Percentiles rank a stretch among this genome's conserved stretches.
These are phyloP conservation scores for Metarhizium humberi DNA, from an alignment of 2,329 filamentous ascomycete species.

Conservation along the genomic window DNA sequence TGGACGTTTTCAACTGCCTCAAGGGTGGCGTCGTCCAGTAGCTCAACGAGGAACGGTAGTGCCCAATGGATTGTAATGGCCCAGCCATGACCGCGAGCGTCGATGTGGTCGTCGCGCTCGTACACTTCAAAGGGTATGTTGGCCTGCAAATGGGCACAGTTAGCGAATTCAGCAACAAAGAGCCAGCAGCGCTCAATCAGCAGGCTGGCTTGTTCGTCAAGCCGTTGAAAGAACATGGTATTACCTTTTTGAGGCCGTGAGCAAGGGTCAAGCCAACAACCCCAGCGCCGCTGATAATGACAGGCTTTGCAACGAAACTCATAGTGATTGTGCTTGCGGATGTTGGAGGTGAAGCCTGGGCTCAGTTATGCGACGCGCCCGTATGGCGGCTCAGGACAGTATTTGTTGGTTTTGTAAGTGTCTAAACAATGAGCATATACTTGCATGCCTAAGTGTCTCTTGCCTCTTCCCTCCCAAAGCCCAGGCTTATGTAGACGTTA, in stretches of 20 bases:
- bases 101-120: slow-evolving; percentile 19
- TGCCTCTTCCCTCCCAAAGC: neutral
- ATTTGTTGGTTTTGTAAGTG: too few relatives aligned
- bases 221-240: neutral
- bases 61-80: slow-evolving; percentile 53
- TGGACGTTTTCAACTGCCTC: slow-evolving; percentile 16
- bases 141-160: slow-evolving; percentile 10
- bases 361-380: neutral
- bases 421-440: too few relatives aligned
- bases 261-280: slow-evolving; percentile 27
- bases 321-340: slow-evolving; percentile 1
- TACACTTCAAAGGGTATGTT: slow-evolving; percentile 21
- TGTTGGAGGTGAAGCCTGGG: neutral
- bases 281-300: slow-evolving; percentile 28
- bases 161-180: neutral
- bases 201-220: neutral
- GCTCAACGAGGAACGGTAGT: slow-evolving; percentile 22
- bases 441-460: neutral
- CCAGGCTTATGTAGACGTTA: neutral
- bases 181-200: neutral
- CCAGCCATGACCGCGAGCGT: slow-evolving; percentile 38
- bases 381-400: too few relatives aligned
- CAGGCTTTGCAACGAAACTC: slow-evolving; percentile 12
- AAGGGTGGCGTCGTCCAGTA: slow-evolving; percentile 15
- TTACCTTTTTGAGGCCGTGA: slow-evolving; percentile 26